Evolutionary conservation across 2,329 filamentous ascomycete genomes (phyloP), one percentile per base, ranked within the genome.

Genomic region (Epicoccum nigrum): DNA sequence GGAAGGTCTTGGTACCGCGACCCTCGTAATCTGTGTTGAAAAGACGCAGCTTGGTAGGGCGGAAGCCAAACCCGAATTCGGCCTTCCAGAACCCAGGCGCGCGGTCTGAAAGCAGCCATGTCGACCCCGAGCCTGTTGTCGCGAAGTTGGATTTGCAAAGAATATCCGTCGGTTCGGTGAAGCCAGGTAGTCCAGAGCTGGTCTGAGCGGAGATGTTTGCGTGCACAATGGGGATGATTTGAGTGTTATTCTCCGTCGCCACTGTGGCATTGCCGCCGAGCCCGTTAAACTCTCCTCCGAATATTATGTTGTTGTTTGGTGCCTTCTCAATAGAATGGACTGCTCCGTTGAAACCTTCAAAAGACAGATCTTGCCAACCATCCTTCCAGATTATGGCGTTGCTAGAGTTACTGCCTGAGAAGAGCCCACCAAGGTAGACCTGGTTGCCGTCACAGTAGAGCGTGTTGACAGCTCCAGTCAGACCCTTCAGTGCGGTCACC

Each of bases 321-420:
- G 87, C 84, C 75, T 90, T 92, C 42, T 86, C 82, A 61, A 99
- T 97, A 30, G 92, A 89, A 56, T 85, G 84, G 43, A 99, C 92
- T 2, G 90, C 90, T 20, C 92, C 92, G 74, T 97, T 97, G 76
- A 99, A 96, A 17, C 95, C 95, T 32, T 86, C 86, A 77, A 99
- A 99, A 2, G 93, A 88, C 49, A 99, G 77, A 65, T 90, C 88
- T 16, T 83, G 83, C 87, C 90, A 97, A 34, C 64, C 59, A 23
- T 84, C 77, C 8, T 78, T 82, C 91, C 91, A 97, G 11, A 89
- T 84, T 62, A 97, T 87, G 5, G 93, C 95, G 71, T 99, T 97
- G 20, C 88, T 90, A 6, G 92, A 94, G 68, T 94, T 90, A 30
- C 79, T 82, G 33, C 86, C 86, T 48, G 83, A 86, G 70, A 99